Evolutionary conservation across 345 rosid genomes (phyloP), one percentile per base, ranked within the genome.

Genomic region (Corymbia maculata): DNA sequence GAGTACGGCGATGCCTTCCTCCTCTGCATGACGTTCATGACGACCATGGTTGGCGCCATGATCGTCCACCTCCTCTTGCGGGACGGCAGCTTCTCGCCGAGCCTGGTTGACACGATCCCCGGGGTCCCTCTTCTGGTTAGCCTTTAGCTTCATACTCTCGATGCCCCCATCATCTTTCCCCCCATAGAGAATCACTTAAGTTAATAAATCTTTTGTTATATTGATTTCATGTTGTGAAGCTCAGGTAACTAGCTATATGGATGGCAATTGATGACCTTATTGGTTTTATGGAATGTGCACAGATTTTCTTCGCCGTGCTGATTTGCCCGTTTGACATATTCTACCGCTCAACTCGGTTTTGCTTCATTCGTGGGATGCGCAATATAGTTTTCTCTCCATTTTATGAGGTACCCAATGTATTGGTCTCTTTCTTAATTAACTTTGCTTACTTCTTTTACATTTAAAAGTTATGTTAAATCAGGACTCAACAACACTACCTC

Each of bases 21-120:
- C 53, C 92, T 98, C 51, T 95, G 98, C 91, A 96, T 99, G 89
- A 96, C 99, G 89, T 95, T 96, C 91, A 97, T 96, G 99, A 97
- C 99, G 57, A 90, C 97, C 8, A 96, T 95, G 17, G 95, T 97
- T 13, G 96, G 93, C 6, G 97, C 99, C 19, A 92, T 98, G 99
- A 95, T 97, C 50, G 51, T 97, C 12, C 99, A 97, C 87, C 99
- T 98, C 86, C 92, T 97, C 89, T 85, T 98, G 52, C 94, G 98
- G n/a, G 95, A 97, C 64, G 93, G 93, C 1, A 94, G 96, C 88
- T 97, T 96, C 88, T 93, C 95, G 0, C 95, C 98, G 0, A 90
- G 89, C 87, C 95, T 95, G 68, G 98, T 95, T 3, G 98, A 98
- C 87, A 94, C 94, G 30, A 98, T 98, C 21, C 99, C 99, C 6